phyloP scores from a whole-genome alignment of 2,329 filamentous ascomycete species.

The Endoconidiophora polonica region DNA sequence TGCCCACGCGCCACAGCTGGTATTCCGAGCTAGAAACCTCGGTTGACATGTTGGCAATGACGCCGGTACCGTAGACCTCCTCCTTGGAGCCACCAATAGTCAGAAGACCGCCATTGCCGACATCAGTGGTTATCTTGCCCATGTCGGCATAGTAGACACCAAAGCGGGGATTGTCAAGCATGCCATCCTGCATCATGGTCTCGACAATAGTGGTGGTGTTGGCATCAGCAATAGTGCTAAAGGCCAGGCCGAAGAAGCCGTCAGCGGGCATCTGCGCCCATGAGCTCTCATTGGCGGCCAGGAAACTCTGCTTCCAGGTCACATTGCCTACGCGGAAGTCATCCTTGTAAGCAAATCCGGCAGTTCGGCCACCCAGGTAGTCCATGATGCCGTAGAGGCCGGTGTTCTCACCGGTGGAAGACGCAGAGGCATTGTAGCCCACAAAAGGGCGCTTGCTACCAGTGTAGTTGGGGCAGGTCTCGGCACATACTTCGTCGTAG shows the following conservation, averaged over 20 bases:
- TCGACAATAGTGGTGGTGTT: constrained; percentile 20
- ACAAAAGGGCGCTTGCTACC: constrained; percentile 13
- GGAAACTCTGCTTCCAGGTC: constrained; percentile 19
- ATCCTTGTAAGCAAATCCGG: constrained; percentile 18
- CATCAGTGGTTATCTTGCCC: constrained; percentile 10
- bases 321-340: constrained; percentile 14
- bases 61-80: constrained; percentile 18
- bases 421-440: constrained; percentile 18
- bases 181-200: constrained; percentile 18
- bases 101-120: constrained; percentile 13
- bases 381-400: constrained; percentile 16
- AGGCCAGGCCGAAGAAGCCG: constrained; percentile 23
- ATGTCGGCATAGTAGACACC: constrained; percentile 19
- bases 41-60: constrained; percentile 14
- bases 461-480: constrained; percentile 17
- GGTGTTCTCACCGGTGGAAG: constrained; percentile 16
- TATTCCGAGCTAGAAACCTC: constrained; percentile 13
- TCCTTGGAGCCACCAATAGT: constrained; percentile 22
- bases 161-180: constrained; percentile 20
- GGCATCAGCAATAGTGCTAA: constrained; percentile 19
- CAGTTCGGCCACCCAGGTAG: constrained; percentile 20
- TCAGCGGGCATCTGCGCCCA: constrained; percentile 19
- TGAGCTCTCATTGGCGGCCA: constrained; percentile 18
- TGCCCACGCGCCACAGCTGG: constrained; percentile 20
- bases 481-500: constrained; percentile 17